A percentile compares a stretch with the other conserved stretches of the same genome.
phyloP scores from a whole-genome alignment of 768 basidiomycete species.

The Kondoa subrosea region DNA sequence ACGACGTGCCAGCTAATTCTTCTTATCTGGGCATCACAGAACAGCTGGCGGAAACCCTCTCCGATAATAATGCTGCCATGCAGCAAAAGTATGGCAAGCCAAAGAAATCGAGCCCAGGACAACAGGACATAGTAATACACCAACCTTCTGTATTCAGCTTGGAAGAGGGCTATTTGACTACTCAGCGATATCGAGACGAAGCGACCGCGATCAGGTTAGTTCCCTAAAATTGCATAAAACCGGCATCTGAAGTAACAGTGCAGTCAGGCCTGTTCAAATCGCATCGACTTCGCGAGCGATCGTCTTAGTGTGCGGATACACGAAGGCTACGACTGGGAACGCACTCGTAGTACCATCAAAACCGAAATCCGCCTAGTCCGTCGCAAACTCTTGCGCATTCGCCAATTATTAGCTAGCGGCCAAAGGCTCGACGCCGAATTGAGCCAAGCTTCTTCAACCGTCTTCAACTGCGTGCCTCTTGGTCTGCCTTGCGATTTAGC shows the following conservation, averaged over 20 bases:
- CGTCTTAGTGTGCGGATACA: constrained; percentile 58
- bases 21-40: neutral
- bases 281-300: constrained; percentile 39
- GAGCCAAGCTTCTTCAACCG: constrained; percentile 52
- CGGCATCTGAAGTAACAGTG: constrained; percentile 5
- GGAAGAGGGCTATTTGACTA: constrained; percentile 2
- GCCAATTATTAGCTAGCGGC: constrained; percentile 77
- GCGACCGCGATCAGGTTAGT: neutral
- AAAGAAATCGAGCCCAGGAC: no score
- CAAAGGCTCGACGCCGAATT: constrained; percentile 58
- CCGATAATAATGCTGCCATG: no score
- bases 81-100: no score
- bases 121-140: no score
- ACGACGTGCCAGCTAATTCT: neutral
- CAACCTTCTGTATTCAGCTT: constrained; percentile 4
- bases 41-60: neutral
- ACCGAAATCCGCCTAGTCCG: constrained; percentile 76
- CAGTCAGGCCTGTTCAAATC: constrained; percentile 9
- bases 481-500: constrained; percentile 58
- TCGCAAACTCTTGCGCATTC: constrained; percentile 65
- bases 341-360: constrained; percentile 71
- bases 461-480: constrained; percentile 57
- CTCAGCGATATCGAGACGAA: neutral
- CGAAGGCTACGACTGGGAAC: constrained; percentile 85
- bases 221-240: neutral